Conservation (phyloP, 2,329 filamentous ascomycete genomes). For the Penicillium rolfsii region DNA sequence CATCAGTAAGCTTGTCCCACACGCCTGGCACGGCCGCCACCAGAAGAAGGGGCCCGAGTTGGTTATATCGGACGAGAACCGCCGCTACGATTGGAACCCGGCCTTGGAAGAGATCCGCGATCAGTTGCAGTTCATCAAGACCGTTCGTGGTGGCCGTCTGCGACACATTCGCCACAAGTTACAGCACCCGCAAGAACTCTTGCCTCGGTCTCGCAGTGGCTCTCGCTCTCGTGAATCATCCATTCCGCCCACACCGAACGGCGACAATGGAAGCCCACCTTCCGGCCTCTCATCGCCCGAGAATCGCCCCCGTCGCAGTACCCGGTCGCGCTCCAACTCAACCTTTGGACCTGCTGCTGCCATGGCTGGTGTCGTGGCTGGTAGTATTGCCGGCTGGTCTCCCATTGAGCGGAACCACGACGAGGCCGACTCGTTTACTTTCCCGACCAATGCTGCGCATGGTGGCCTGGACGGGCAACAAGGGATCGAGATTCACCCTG, state of each 20-base stretch:
- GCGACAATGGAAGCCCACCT: slow-evolving; percentile 48
- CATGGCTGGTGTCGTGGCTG: slow-evolving; percentile 69
- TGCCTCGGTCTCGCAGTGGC: slow-evolving; percentile 49
- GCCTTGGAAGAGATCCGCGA: slow-evolving; percentile 66
- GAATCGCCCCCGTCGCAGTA: slow-evolving; percentile 52
- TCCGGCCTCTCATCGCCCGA: slow-evolving; percentile 58
- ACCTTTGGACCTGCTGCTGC: slow-evolving; percentile 63
- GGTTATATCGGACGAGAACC: slow-evolving; percentile 51
- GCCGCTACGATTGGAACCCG: slow-evolving; percentile 60
- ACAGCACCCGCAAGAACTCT: slow-evolving; percentile 57
- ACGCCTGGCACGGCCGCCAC: slow-evolving; percentile 36
- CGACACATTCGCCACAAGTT: slow-evolving; percentile 64
- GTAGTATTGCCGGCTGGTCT: slow-evolving; percentile 67
- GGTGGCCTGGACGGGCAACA: slow-evolving; percentile 46
- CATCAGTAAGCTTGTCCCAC: slow-evolving; percentile 49
- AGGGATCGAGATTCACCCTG: slow-evolving; percentile 54
- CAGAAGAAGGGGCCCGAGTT: slow-evolving; percentile 44
- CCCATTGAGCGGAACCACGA: slow-evolving; percentile 56
- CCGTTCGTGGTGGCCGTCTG: slow-evolving; percentile 64
- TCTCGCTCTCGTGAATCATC: slow-evolving; percentile 49
- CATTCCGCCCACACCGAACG: slow-evolving; percentile 59
- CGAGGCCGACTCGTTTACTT: slow-evolving; percentile 44
- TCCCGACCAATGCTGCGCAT: slow-evolving; percentile 42
- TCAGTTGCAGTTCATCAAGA: slow-evolving; percentile 66
- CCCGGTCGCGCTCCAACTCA: slow-evolving; percentile 63